phyloP scores from a whole-genome alignment of 805 yeast species.

The Schwanniomyces yamadae region DNA sequence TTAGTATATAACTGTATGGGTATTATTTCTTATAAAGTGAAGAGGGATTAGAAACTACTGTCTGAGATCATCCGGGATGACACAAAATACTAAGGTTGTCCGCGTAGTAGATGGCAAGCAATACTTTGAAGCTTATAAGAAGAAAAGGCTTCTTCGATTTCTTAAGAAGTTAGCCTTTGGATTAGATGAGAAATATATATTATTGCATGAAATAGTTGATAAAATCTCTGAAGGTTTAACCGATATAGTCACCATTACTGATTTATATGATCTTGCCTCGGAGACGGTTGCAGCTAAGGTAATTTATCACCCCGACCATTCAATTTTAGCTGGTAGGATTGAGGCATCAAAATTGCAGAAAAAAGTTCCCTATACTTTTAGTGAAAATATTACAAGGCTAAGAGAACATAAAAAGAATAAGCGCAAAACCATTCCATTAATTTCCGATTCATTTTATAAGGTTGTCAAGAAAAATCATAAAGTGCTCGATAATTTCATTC shows the following conservation, averaged over 20 bases:
- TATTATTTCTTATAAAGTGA: neutral
- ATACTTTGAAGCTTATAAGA: neutral
- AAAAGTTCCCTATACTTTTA: slow-evolving; percentile 18
- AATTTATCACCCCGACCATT: slow-evolving; percentile 34
- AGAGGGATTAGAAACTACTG: neutral
- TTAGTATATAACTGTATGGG: neutral
- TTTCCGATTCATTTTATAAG: slow-evolving; percentile 63
- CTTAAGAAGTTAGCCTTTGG: slow-evolving; percentile 11
- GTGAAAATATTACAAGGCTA: slow-evolving; percentile 22
- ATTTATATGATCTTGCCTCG: slow-evolving; percentile 28
- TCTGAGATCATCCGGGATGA: too few species aligned
- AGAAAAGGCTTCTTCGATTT: slow-evolving; percentile 9
- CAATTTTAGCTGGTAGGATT: slow-evolving; percentile 37
- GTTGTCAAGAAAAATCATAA: slow-evolving; percentile 64
- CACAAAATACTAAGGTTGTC: neutral
- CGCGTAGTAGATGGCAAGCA: neutral
- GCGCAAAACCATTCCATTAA: slow-evolving; percentile 47
- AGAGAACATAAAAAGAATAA: slow-evolving; percentile 11
- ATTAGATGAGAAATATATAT: slow-evolving; percentile 12
- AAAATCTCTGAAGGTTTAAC: slow-evolving; percentile 20
- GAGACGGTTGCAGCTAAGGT: slow-evolving; percentile 36
- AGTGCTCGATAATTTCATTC: slow-evolving; percentile 70
- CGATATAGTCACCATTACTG: slow-evolving; percentile 11
- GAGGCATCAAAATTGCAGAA: slow-evolving; percentile 30
- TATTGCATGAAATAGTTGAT: slow-evolving; percentile 16